These are phyloP conservation scores for Fusarium denticulatum DNA, from an alignment of 2,329 filamentous ascomycete species.

Conservation along the genomic window DNA sequence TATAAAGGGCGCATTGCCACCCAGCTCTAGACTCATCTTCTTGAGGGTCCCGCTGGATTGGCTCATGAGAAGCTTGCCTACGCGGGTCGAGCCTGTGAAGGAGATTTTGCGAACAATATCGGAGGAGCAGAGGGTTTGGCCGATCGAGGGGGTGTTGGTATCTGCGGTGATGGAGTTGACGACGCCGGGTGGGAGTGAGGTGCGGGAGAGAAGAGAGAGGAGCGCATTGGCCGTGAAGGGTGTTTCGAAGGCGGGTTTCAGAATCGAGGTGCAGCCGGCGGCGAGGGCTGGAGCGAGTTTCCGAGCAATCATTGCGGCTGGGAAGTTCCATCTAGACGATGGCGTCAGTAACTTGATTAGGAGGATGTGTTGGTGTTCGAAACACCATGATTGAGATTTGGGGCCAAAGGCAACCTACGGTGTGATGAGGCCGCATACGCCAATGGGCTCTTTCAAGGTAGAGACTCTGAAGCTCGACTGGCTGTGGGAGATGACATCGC, in stretches of 20 bases:
- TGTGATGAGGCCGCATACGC: slow-evolving; percentile 46
- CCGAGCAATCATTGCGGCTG: not conserved
- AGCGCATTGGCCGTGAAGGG: not conserved
- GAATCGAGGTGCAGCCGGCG: not conserved
- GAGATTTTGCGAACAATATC: slow-evolving; percentile 75
- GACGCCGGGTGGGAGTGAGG: not conserved
- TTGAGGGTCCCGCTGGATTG: slow-evolving; percentile 76
- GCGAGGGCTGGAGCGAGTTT: not conserved
- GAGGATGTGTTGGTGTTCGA: not conserved
- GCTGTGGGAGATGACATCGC: slow-evolving; percentile 67
- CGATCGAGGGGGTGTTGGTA: slow-evolving; percentile 73
- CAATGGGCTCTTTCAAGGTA: slow-evolving; percentile 59
- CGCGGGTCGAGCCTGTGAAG: slow-evolving; percentile 71
- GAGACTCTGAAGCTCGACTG: slow-evolving; percentile 71
- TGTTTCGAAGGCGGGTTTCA: not conserved
- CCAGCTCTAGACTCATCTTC: slow-evolving; percentile 69
- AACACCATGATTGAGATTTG: not conserved
- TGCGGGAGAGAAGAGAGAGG: not conserved
- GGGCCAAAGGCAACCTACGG: slow-evolving; percentile 10
- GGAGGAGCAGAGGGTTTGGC: slow-evolving; percentile 70
- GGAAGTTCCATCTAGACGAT: not conserved
- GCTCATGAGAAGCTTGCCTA: slow-evolving; percentile 70
- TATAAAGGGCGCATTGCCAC: slow-evolving; percentile 80
- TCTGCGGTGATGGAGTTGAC: slow-evolving; percentile 70
- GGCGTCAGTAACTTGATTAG: not conserved